Evolutionary conservation across 2,329 filamentous ascomycete genomes (phyloP), one percentile per base, ranked within the genome.

Genomic region (Trichoderma asperellum): DNA sequence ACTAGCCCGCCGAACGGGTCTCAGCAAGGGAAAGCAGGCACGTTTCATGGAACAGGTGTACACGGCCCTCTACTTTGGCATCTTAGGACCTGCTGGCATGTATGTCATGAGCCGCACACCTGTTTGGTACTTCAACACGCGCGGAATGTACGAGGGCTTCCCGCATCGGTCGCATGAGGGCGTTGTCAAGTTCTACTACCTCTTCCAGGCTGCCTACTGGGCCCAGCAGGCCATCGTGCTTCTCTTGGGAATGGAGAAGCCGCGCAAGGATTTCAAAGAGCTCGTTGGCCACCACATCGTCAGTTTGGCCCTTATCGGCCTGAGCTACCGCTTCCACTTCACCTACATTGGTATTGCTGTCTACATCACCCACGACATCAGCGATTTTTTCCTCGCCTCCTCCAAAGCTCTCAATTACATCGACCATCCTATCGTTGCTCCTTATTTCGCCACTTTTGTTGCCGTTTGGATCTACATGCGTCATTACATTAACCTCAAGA

Each of bases 1-100:
- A 0, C 83, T 94, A 71, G 93, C 93, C 6, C 84, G 88, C 55
- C 85, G 83, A 73, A 89, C 84, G 67, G 92, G 92, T 18, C 89
- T 97, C 76, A 88, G 87, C 72, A 87, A 90, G 68, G 89, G 86
- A 72, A 97, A 97, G 83, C 93, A 96, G 76, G 87, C 90, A 18
- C 91, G 94, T 40, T 97, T 97, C 85, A 96, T 97, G 92, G 94
- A 98, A 81, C 94, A 98, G 82, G 89, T 91, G 77, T 98, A 98
- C 82, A 97, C 94, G 1, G 94, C 94, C 32, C 83, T 97, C 66
- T 97, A 98, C 85, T 97, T 97, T 80, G 88, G 81, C 56, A 79
- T 96, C 69, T 89, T 96, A 69, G 93, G 93, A 1, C 94, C 94
- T 1, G 90, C 90, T 68, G 94, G 94, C 66, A 80, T 97, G 76